Evolutionary conservation across 768 basidiomycete genomes (phyloP).

Genomic region (Phanerodontia chrysosporium): DNA sequence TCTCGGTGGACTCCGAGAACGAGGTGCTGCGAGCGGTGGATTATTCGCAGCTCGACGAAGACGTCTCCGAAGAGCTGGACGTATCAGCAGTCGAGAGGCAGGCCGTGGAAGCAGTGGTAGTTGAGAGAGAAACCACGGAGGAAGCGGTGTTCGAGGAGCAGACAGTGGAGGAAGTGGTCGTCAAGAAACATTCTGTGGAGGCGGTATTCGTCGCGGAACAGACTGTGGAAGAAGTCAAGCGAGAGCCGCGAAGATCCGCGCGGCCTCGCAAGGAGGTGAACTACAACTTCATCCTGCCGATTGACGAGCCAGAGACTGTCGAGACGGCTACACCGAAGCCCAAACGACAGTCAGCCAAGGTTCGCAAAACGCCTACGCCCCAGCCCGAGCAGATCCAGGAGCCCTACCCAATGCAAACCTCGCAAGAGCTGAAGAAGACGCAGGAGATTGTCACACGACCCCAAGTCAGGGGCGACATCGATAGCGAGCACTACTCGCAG

Average conservation of each 20-base stretch:
- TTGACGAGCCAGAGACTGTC: background rate
- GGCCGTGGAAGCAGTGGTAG: no score
- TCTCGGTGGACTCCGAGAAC: conserved; percentile 24
- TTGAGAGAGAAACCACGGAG: no score
- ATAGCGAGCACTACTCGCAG: background rate
- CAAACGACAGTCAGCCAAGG: no score
- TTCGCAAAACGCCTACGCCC: background rate
- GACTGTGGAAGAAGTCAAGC: no score
- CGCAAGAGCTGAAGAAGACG: background rate
- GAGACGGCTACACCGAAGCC: background rate
- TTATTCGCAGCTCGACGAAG: conserved; percentile 17
- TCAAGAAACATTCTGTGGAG: no score
- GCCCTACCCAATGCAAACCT: background rate
- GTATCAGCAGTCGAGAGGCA: background rate
- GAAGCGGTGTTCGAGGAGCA: no score
- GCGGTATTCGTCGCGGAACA: no score
- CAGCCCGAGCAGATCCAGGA: background rate
- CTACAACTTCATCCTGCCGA: no score
- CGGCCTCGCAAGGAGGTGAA: background rate
- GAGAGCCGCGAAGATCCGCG: background rate
- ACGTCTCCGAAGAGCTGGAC: background rate
- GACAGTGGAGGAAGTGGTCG: no score
- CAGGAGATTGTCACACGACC: background rate
- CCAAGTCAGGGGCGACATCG: background rate
- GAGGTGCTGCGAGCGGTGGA: conserved; percentile 15